Evolutionary conservation across 306 rosid species (phyloP).

Genomic region (Quercus agrifolia): DNA sequence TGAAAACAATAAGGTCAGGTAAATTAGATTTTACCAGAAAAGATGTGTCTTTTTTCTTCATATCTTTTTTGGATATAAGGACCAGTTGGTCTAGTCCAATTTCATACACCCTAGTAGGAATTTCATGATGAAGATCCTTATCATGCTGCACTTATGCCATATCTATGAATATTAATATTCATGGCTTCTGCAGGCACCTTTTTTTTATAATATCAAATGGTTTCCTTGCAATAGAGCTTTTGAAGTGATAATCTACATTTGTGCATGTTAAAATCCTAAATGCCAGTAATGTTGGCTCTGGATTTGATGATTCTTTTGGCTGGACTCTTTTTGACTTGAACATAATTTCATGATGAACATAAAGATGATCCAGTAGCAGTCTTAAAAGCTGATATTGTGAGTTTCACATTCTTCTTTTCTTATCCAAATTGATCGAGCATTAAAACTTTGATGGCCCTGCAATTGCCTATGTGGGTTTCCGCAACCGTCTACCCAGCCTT

Average conservation of each 20-base stretch:
- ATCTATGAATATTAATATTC: not conserved
- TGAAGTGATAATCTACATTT: not conserved
- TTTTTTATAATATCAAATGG: not conserved
- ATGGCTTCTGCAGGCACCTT: not conserved
- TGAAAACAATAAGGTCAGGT: not conserved
- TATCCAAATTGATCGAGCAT: not conserved
- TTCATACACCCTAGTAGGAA: not conserved
- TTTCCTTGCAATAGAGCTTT: not conserved
- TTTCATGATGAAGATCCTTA: not conserved
- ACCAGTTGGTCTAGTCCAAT: not conserved
- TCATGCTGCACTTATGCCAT: not conserved
- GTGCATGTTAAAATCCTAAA: constrained; percentile 49
- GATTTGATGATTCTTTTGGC: constrained; percentile 40
- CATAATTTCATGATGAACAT: constrained; percentile 43
- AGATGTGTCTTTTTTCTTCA: not conserved
- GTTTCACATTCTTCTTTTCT: constrained; percentile 13
- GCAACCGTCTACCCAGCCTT: too few species aligned
- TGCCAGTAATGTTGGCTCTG: constrained; percentile 45
- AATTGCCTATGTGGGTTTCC: too few species aligned
- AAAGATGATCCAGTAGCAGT: constrained; percentile 37
- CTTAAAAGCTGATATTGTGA: constrained; percentile 56
- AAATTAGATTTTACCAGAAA: not conserved
- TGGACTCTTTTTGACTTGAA: constrained; percentile 57
- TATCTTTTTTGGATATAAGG: not conserved
- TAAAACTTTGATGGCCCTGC: not conserved